phyloP scores from a whole-genome alignment of 345 rosid species.

The Firmiana major region DNA sequence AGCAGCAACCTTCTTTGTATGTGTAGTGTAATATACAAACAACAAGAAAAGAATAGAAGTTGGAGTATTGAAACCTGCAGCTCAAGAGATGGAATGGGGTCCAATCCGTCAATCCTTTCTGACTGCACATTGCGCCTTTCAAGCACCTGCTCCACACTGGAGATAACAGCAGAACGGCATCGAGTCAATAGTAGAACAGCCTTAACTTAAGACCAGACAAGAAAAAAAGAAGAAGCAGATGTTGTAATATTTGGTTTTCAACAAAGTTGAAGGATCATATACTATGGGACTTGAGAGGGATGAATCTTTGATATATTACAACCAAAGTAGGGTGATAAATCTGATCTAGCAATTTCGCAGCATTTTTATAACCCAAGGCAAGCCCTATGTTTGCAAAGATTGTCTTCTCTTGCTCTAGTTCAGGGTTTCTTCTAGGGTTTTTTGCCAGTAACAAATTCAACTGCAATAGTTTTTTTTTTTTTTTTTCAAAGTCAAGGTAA shows the following conservation, averaged over 20 bases:
- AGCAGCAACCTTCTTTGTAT: neutral
- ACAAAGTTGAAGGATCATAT: neutral
- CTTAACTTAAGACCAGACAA: neutral
- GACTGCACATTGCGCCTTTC: conserved; percentile 26
- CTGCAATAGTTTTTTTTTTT: too few species aligned
- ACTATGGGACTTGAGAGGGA: neutral
- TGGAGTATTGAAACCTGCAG: conserved; percentile 23
- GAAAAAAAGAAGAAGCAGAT: neutral
- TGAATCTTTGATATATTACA: neutral
- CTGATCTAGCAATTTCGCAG: neutral
- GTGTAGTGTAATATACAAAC: neutral
- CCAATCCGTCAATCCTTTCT: conserved; percentile 15
- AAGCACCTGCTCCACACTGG: conserved; percentile 32
- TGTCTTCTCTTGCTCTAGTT: too few species aligned
- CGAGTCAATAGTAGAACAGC: neutral
- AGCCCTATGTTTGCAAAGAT: too few species aligned
- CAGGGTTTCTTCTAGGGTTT: too few species aligned
- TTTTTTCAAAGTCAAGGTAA: too few species aligned
- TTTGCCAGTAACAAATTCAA: too few species aligned
- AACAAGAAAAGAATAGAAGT: neutral
- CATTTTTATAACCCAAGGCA: neutral
- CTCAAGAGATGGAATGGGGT: conserved; percentile 29
- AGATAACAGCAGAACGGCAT: neutral
- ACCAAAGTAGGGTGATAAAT: neutral
- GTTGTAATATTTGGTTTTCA: neutral